phyloP scores from a whole-genome alignment of 1,284 basidiomycete species.

The Athelia sp. region DNA sequence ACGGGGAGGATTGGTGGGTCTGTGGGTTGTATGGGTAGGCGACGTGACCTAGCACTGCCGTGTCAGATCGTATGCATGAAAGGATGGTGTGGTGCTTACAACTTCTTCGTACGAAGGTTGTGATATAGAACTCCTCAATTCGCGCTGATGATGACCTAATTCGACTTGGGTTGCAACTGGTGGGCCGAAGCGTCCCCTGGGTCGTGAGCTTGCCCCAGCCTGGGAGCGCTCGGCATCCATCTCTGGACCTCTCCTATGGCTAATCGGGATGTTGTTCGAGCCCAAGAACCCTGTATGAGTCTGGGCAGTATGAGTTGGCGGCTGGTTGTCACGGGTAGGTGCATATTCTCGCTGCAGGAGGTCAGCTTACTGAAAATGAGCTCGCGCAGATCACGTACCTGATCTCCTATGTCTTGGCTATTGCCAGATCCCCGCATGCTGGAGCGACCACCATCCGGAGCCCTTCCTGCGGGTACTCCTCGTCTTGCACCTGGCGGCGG shows the following conservation, averaged over 20 bases:
- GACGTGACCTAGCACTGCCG: neutral
- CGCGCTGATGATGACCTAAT: neutral
- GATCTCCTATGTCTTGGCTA: neutral
- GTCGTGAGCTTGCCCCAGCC: too few species aligned
- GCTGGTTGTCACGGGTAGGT: neutral
- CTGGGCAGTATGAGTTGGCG: neutral
- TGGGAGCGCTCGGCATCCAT: neutral
- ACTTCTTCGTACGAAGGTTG: neutral
- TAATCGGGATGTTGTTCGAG: neutral
- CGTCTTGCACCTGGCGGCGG: neutral
- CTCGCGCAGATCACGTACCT: neutral
- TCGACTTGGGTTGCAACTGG: neutral
- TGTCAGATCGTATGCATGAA: neutral
- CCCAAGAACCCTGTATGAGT: neutral
- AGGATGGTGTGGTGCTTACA: neutral
- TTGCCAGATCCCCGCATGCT: neutral
- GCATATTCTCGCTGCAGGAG: neutral
- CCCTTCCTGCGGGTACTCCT: neutral
- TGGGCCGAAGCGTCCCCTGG: too few species aligned
- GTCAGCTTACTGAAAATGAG: neutral
- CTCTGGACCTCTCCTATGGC: neutral
- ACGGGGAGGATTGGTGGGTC: neutral
- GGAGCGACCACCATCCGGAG: neutral
- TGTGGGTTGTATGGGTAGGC: neutral
- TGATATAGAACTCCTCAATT: neutral